Evolutionary conservation across 495 filamentous ascomycete species (phyloP), one percentile per base, ranked within the genome.

Genomic region (Umbilicaria muhlenbergii): DNA sequence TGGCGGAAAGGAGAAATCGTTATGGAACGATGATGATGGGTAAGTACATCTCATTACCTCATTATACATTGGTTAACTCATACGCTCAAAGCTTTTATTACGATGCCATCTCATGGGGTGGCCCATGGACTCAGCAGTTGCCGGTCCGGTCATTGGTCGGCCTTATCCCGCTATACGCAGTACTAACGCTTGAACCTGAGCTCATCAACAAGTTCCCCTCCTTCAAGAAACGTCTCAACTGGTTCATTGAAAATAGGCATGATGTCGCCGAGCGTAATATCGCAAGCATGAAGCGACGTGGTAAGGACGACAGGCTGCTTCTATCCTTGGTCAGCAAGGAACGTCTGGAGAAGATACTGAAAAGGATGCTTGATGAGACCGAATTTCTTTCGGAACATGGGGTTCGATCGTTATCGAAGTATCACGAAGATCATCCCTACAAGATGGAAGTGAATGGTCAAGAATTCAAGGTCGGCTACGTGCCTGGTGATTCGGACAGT

Each of bases 381-480:
- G 89, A 96, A 58, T 96, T 96, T 64, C 68, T 96, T 35, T 80
- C 82, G 21, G 72, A 87, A 44, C 80, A 94, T 51, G 89, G 89
- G 36, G 92, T 96, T 48, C 79, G 89, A 28, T 94, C 88, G 11
- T 66, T 96, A 55, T 94, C 86, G n/a, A 92, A 88, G 62, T 79
- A 77, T 57, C 89, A 96, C 60, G 80, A 91, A 48, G 73, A 94
- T 2, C 61, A 94, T 52, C 89, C 89, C 1, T 93, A 85, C 58
- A 81, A 82, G 8, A 95, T 95, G 91, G 83, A 92, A 40, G 89
- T 95, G 45, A 93, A 96, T 48, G 86, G 84, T 7, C 85, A 94
- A 57, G 73, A 70, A 31, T 96, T 93, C 64, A 77, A 77, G 45
- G 89, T 96, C 31, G 73, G 75, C 50, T 96, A 96, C 50, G 77